phyloP scores from a whole-genome alignment of 768 basidiomycete genomes.

The Tylopilus balloui region DNA sequence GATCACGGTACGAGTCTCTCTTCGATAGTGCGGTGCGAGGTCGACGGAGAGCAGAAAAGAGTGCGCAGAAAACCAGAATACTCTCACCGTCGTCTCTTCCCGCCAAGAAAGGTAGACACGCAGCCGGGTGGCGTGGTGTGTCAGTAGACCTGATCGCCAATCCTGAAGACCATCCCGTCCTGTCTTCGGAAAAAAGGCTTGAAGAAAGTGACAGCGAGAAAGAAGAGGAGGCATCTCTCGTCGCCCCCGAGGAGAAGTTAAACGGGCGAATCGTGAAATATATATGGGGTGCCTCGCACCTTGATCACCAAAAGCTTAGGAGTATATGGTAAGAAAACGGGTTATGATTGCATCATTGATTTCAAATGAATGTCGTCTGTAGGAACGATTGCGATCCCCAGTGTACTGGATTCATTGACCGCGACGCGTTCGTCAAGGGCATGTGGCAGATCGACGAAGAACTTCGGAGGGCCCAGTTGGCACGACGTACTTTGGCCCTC shows the following conservation, averaged over 20 bases:
- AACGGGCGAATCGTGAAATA: conserved; percentile 52
- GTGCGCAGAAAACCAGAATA: conserved; percentile 23
- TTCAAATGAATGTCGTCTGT: conserved; percentile 1
- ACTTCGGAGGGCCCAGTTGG: conserved; percentile 54
- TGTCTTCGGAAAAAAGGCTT: conserved; percentile 11
- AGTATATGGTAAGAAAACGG: conserved; percentile 58
- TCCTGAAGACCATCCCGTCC: conserved; percentile 31
- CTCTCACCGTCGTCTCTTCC: conserved; percentile 36
- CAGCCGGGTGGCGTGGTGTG: conserved; percentile 70
- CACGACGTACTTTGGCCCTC: conserved; percentile 30
- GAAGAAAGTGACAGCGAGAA: conserved; percentile 24
- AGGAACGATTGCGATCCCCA: conserved; percentile 71
- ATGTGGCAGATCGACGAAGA: conserved; percentile 90
- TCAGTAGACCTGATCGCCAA: conserved; percentile 62
- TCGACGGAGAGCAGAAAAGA: conserved; percentile 37
- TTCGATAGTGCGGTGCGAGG: conserved; percentile 59
- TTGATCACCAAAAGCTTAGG: conserved; percentile 48
- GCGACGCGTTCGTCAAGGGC: conserved; percentile 65
- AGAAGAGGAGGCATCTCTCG: conserved; percentile 20
- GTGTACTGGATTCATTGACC: conserved; percentile 52
- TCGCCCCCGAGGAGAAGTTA: conserved; percentile 44
- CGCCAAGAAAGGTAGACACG: conserved; percentile 46
- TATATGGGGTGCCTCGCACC: conserved; percentile 60
- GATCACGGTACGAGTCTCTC: conserved; percentile 61
- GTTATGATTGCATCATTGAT: neutral